Evolutionary conservation across 2,329 filamentous ascomycete species (phyloP), one percentile per base, ranked within the genome.

Genomic region (Stagonosporopsis cucurbitacearum): DNA sequence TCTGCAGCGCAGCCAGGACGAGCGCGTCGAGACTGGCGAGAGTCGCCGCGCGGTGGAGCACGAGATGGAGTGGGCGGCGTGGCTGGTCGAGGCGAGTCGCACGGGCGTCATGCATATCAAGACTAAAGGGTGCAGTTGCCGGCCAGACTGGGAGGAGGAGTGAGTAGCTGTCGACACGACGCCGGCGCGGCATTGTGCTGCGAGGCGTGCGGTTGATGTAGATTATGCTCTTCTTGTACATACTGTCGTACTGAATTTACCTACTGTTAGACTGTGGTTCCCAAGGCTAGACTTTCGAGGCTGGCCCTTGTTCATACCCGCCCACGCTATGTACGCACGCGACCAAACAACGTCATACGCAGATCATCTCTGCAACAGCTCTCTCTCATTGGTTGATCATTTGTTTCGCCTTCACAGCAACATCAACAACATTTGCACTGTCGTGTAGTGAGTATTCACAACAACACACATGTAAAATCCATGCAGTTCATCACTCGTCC

Each of bases 81-180:
- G 71, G 71, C 43, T 74, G 11, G 60, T 65, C 2, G 56, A 63
- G n/a, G 68, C 66, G 9, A 60, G 55, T 12, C 30, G 55, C 20
- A 59, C 59, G 19, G 67, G 67, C 1, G 69, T 74, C 3, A 59
- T 73, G 63, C 72, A 74, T 59, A 46, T 73, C 26, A 69, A 66
- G 54, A 50, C 51, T 1, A 43, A 36, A 23, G 66, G 62, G 1
- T 73, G 70, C 52, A 56, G 17, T 17, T 74, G 70, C 50, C 56
- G 62, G 23, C 59, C 65, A 2, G 62, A 68, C 9, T 72, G 68
- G 67, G 62, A 64, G 39, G 62, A 65, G 30, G 43, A 47, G 3
- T 57, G 39, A 49, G 15, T 3, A 13, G 30, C 30, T n/a, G 30
- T 30, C 26, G 3, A 32, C 30, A 9, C 12, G 26, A 11, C 26